A percentile compares a stretch with the other conserved stretches of the same genome.
Conservation (phyloP, 1,139 yeast genomes). For the Pichia inconspicua region DNA sequence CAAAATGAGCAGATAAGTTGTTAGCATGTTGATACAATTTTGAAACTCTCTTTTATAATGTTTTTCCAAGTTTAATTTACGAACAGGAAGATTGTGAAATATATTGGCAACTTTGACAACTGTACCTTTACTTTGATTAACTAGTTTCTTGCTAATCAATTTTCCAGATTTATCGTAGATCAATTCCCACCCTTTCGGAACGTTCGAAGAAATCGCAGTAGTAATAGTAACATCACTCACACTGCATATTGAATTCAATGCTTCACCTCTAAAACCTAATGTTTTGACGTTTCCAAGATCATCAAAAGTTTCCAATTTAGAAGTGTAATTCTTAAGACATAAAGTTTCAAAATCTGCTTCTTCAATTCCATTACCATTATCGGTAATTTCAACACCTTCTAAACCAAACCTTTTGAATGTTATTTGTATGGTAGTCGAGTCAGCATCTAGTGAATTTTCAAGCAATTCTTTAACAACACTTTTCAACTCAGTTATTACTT, state of each 20-base stretch:
- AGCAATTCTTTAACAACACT: slow-evolving; percentile 78
- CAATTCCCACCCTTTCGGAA: slow-evolving; percentile 53
- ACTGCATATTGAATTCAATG: slow-evolving; percentile 68
- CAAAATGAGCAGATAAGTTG: slow-evolving; percentile 59
- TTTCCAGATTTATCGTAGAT: slow-evolving; percentile 48
- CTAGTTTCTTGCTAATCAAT: slow-evolving; percentile 32
- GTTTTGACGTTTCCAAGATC: slow-evolving; percentile 49
- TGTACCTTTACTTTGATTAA: slow-evolving; percentile 58
- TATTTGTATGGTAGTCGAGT: slow-evolving; percentile 50
- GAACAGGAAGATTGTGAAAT: slow-evolving; percentile 63
- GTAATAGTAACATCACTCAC: slow-evolving; percentile 37
- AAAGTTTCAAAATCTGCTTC: slow-evolving; percentile 50
- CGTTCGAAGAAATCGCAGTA: slow-evolving; percentile 44
- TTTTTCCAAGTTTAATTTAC: slow-evolving; percentile 62
- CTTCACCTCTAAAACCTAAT: slow-evolving; percentile 82
- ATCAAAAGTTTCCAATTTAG: slow-evolving; percentile 56
- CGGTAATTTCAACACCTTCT: slow-evolving; percentile 64
- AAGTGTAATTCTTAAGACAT: slow-evolving; percentile 72
- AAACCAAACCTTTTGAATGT: slow-evolving; percentile 61
- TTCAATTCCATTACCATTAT: slow-evolving; percentile 72
- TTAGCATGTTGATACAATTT: slow-evolving; percentile 54
- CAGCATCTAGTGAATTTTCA: slow-evolving; percentile 78
- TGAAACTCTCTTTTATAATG: slow-evolving; percentile 66
- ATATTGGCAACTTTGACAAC: slow-evolving; percentile 42
- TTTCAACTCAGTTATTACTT: slow-evolving; percentile 73